Evolutionary conservation across 257 asterid genomes (phyloP).

Genomic region (Agastache rugosa): DNA sequence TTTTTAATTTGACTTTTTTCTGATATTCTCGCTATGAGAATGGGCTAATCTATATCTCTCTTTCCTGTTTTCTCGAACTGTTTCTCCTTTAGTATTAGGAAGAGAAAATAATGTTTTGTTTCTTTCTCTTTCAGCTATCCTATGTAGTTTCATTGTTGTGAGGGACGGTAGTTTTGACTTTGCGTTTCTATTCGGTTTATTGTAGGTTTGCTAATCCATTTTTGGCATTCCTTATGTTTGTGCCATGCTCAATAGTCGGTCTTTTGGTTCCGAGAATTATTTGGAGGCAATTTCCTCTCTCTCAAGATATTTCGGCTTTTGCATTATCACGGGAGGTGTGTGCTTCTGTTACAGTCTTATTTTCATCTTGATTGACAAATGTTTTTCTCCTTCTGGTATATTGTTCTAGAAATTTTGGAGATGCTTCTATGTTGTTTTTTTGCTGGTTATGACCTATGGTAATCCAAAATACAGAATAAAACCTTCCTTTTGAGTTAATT

Average conservation of each 20-base stretch:
- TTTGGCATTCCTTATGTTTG: constrained; percentile 85
- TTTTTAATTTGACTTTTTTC: constrained; percentile 32
- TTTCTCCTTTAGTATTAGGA: background rate
- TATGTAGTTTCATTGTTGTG: constrained; percentile 8
- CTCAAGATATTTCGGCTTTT: constrained; percentile 58
- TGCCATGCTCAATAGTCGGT: constrained; percentile 91
- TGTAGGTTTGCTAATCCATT: constrained; percentile 82
- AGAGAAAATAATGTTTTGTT: background rate
- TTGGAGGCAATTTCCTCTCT: constrained; percentile 73
- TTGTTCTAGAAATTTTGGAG: constrained; percentile 26
- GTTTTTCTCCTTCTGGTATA: background rate
- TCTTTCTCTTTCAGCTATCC: constrained; percentile 23
- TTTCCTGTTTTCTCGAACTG: constrained; percentile 7
- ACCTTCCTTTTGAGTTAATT: background rate
- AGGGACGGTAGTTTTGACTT: constrained; percentile 14
- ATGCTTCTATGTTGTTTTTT: constrained; percentile 26
- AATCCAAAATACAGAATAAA: background rate
- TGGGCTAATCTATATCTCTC: background rate
- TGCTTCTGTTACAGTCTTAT: constrained; percentile 30
- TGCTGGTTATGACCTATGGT: constrained; percentile 7
- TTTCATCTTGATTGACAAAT: constrained; percentile 19
- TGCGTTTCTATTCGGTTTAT: constrained; percentile 26
- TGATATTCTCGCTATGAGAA: constrained; percentile 19
- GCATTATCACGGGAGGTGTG: constrained; percentile 67
- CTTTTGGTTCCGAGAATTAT: constrained; percentile 73